A percentile compares a stretch with the other conserved stretches of the same genome.
Evolutionary conservation across 192 early-diverging fungal species (phyloP).

Genomic region (Neocallimastix lanati): DNA sequence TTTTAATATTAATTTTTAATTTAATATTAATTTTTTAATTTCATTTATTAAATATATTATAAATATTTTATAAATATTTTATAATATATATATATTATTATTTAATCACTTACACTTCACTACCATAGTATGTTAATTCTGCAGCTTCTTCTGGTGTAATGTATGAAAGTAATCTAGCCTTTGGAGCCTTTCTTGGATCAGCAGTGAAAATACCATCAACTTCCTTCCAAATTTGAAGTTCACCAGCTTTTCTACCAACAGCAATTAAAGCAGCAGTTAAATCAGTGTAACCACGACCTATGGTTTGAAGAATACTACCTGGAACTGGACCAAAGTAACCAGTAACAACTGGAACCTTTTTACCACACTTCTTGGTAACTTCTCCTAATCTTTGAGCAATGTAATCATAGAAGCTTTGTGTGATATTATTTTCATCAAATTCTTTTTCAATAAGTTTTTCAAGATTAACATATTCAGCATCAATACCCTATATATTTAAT

Average conservation of each 20-base stretch:
- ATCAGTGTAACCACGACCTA: slow-evolving; percentile 97
- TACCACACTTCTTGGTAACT: slow-evolving; percentile 14
- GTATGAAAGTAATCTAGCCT: slow-evolving; percentile 65
- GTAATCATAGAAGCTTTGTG: slow-evolving; percentile 90
- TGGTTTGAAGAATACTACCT: slow-evolving; percentile 67
- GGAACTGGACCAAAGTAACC: slow-evolving; percentile 89
- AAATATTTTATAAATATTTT: too few relatives aligned
- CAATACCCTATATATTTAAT: slow-evolving; percentile 45
- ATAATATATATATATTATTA: background rate
- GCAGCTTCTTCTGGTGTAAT: slow-evolving; percentile 95
- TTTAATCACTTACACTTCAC: slow-evolving; percentile 34
- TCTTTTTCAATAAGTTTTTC: slow-evolving; percentile 56
- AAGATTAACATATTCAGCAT: slow-evolving; percentile 69
- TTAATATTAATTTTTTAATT: too few relatives aligned
- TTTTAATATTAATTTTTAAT: too few relatives aligned
- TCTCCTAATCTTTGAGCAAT: slow-evolving; percentile 46
- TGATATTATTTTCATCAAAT: slow-evolving; percentile 45
- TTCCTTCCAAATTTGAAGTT: slow-evolving; percentile 98
- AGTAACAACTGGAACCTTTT: background rate
- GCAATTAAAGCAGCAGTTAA: slow-evolving; percentile 86
- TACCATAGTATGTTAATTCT: slow-evolving; percentile 49
- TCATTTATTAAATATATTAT: too few relatives aligned
- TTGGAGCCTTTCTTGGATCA: slow-evolving; percentile 85
- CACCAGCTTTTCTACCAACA: slow-evolving; percentile 68
- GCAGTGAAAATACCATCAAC: slow-evolving; percentile 98